Conservation (phyloP, 1,139 yeast genomes). For the Lodderomyces orthopsilosis region DNA sequence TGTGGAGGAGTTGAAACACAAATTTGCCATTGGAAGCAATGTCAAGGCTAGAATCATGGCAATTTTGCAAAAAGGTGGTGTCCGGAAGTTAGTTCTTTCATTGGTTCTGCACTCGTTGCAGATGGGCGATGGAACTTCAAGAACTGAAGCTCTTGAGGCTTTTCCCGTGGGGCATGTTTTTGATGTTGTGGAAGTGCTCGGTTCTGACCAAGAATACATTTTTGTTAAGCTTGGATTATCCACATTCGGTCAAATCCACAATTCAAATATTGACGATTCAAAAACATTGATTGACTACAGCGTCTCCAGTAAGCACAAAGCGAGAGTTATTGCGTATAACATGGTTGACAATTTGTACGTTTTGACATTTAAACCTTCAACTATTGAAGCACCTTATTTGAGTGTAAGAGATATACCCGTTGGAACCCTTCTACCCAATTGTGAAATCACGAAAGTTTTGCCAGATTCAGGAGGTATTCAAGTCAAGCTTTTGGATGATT, state of each 20-base stretch:
- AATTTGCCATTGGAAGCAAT: constrained; percentile 62
- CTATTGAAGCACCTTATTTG: constrained; percentile 63
- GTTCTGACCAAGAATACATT: constrained; percentile 54
- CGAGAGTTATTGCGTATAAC: constrained; percentile 74
- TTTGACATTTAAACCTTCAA: constrained; percentile 65
- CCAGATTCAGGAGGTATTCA: constrained; percentile 64
- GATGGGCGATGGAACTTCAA: constrained; percentile 15
- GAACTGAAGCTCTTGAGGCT: constrained; percentile 45
- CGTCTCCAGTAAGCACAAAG: constrained; percentile 65
- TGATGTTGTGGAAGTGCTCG: constrained; percentile 57
- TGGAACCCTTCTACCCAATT: constrained; percentile 62
- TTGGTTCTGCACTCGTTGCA: constrained; percentile 53
- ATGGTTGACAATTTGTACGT: constrained; percentile 62
- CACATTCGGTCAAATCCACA: constrained; percentile 65
- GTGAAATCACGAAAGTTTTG: constrained; percentile 61
- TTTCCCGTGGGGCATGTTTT: constrained; percentile 76
- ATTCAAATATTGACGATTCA: constrained; percentile 62
- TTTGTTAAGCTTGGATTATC: constrained; percentile 57
- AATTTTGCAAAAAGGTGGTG: constrained; percentile 53
- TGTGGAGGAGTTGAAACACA: constrained; percentile 52
- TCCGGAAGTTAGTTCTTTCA: constrained; percentile 63
- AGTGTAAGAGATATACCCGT: constrained; percentile 68
- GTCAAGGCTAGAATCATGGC: constrained; percentile 72
- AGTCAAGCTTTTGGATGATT: constrained; percentile 61
- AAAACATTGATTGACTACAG: constrained; percentile 52